A percentile compares a stretch with the other conserved stretches of the same genome.
Evolutionary conservation across 164 flowering plant species (phyloP).

Genomic region (Saururus chinensis): DNA sequence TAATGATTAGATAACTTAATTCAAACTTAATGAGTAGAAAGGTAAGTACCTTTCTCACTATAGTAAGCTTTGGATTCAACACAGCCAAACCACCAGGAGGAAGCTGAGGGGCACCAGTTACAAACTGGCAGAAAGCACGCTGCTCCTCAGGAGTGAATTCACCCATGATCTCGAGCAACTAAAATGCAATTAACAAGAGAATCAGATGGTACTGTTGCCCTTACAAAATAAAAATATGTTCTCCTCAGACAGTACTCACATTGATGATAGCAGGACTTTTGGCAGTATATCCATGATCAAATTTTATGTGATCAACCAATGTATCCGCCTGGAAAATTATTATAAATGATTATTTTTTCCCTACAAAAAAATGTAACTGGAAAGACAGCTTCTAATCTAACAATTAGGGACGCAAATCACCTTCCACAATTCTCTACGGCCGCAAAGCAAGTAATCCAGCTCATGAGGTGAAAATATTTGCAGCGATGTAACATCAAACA

Average conservation of each 20-base stretch:
- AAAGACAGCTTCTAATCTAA: neutral
- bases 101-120: conserved; percentile 98
- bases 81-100: conserved; percentile 98
- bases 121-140: conserved; percentile 96
- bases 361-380: neutral
- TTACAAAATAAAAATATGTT: neutral
- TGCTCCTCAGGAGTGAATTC: conserved; percentile 92
- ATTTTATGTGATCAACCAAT: conserved; percentile 87
- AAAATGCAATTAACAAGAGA: conserved; percentile 2
- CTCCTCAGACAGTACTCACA: conserved; percentile 26
- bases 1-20: neutral
- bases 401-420: conserved; percentile 21
- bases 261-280: conserved; percentile 85
- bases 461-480: conserved; percentile 89
- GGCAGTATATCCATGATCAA: conserved; percentile 97
- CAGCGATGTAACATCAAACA: conserved; percentile 76
- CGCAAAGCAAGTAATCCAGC: conserved; percentile 89
- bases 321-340: conserved; percentile 62
- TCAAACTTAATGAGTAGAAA: neutral
- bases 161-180: conserved; percentile 97
- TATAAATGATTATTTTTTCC: neutral
- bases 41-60: conserved; percentile 80
- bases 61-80: conserved; percentile 87
- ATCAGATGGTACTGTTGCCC: neutral
- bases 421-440: conserved; percentile 95